phyloP scores from a whole-genome alignment of 306 rosid species.

The Inga oerstediana region DNA sequence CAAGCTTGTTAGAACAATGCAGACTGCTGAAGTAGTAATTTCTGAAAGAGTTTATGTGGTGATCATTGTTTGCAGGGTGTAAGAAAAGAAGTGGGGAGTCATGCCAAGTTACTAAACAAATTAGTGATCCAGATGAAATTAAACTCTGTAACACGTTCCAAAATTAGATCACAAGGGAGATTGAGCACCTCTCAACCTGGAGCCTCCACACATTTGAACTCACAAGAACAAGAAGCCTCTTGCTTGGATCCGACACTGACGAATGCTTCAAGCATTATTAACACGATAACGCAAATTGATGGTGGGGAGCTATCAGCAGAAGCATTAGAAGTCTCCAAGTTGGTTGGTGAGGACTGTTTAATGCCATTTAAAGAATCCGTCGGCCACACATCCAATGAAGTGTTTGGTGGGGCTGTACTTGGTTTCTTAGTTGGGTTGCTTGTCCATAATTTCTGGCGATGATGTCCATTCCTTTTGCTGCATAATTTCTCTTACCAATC shows the following conservation, averaged over 20 bases:
- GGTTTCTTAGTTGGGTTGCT: conserved; percentile 68
- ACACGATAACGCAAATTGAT: conserved; percentile 35
- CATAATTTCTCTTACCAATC: background rate
- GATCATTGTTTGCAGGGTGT: conserved; percentile 69
- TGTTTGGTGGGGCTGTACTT: conserved; percentile 73
- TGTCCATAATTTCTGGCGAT: conserved; percentile 35
- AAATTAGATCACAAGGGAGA: conserved; percentile 38
- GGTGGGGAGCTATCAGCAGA: conserved; percentile 32
- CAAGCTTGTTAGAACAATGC: background rate
- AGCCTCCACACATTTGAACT: conserved; percentile 42
- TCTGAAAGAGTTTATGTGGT: background rate
- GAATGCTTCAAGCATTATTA: conserved; percentile 25
- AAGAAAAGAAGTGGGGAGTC: conserved; percentile 89
- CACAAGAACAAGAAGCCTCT: conserved; percentile 43
- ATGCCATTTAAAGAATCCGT: conserved; percentile 62
- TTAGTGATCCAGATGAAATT: conserved; percentile 29
- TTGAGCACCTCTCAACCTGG: conserved; percentile 48
- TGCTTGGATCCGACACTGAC: conserved; percentile 36
- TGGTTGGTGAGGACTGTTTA: conserved; percentile 20
- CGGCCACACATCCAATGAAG: conserved; percentile 85
- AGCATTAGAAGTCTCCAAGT: conserved; percentile 39
- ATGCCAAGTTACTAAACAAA: conserved; percentile 74
- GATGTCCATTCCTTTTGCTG: background rate
- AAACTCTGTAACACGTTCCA: conserved; percentile 34
- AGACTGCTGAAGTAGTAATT: background rate